These are phyloP conservation scores for Nakazawaea ernobii DNA, from an alignment of 805 yeast species.

Conservation along the genomic window DNA sequence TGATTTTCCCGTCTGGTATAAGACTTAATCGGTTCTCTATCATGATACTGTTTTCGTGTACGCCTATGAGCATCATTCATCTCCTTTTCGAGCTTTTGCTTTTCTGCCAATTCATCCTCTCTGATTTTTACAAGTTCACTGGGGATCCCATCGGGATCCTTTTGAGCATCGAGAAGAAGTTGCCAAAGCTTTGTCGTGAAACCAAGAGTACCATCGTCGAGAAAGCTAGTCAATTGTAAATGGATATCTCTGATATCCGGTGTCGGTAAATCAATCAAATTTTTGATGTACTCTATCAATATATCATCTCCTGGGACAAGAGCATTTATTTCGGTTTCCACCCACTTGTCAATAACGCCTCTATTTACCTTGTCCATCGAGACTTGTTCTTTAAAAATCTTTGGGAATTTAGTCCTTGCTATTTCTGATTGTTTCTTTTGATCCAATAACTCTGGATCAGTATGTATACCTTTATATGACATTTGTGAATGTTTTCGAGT, in stretches of 20 bases:
- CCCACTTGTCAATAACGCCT: conserved; percentile 35
- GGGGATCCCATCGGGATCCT: conserved; percentile 42
- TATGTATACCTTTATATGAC: conserved; percentile 13
- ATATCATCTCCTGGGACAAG: conserved; percentile 48
- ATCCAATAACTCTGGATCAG: conserved; percentile 13
- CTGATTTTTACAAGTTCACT: conserved; percentile 22
- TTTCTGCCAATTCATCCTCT: conserved; percentile 14
- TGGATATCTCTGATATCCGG: conserved; percentile 37
- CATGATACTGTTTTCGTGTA: conserved; percentile 1
- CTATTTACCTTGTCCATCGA: conserved; percentile 34
- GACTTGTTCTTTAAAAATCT: conserved; percentile 28
- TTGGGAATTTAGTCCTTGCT: conserved; percentile 25
- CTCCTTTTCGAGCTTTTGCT: too few species aligned
- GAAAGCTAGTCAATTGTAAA: conserved; percentile 38
- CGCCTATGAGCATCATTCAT: too few species aligned
- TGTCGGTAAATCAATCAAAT: conserved; percentile 28
- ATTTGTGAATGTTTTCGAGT: conserved; percentile 2
- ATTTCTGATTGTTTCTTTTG: conserved; percentile 14
- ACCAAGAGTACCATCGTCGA: conserved; percentile 31
- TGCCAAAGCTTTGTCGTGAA: conserved; percentile 42
- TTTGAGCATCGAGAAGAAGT: conserved; percentile 36
- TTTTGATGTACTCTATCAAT: conserved; percentile 37
- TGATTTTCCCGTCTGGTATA: too few species aligned
- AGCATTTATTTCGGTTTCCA: conserved; percentile 25
- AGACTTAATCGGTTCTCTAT: too few species aligned